These are phyloP conservation scores for Mycosphaerella arachidis DNA, from an alignment of 2,329 filamentous ascomycete genomes.

Conservation along the genomic window DNA sequence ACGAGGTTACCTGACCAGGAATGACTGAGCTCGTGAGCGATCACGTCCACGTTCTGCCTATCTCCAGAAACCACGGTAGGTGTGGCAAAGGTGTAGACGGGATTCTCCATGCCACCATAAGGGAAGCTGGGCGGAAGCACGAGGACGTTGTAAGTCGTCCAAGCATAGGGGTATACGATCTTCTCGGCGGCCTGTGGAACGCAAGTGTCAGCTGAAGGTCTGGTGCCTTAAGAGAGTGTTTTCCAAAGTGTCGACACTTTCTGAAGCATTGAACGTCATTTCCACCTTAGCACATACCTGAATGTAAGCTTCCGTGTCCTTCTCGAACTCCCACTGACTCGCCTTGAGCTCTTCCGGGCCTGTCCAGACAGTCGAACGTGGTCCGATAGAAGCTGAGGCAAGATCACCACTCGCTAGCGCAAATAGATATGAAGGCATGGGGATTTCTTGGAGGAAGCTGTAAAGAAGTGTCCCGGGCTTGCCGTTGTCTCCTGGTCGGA, in stretches of 20 bases:
- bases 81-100: slow-evolving; percentile 86
- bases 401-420: slow-evolving; percentile 85
- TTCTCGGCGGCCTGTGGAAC: slow-evolving; percentile 60
- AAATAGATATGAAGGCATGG: slow-evolving; percentile 91
- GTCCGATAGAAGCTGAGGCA: slow-evolving; percentile 77
- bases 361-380: slow-evolving; percentile 77
- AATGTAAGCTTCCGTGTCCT: slow-evolving; percentile 88
- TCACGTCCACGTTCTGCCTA: slow-evolving; percentile 85
- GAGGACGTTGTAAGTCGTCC: slow-evolving; percentile 93
- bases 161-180: slow-evolving; percentile 79
- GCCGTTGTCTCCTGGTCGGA: slow-evolving; percentile 51
- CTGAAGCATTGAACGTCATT: not conserved
- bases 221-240: too few relatives aligned
- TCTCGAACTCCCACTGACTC: slow-evolving; percentile 87
- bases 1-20: slow-evolving; percentile 89
- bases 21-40: slow-evolving; percentile 75
- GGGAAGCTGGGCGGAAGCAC: slow-evolving; percentile 87
- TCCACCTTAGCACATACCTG: slow-evolving; percentile 36
- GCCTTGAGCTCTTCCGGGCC: slow-evolving; percentile 80
- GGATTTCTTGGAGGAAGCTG: slow-evolving; percentile 82
- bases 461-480: slow-evolving; percentile 60
- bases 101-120: slow-evolving; percentile 61
- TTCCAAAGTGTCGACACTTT: too few relatives aligned
- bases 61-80: slow-evolving; percentile 86
- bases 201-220: too few relatives aligned